phyloP scores from a whole-genome alignment of 371 early-diverging fungal species.

The Umbelopsis sp. region DNA sequence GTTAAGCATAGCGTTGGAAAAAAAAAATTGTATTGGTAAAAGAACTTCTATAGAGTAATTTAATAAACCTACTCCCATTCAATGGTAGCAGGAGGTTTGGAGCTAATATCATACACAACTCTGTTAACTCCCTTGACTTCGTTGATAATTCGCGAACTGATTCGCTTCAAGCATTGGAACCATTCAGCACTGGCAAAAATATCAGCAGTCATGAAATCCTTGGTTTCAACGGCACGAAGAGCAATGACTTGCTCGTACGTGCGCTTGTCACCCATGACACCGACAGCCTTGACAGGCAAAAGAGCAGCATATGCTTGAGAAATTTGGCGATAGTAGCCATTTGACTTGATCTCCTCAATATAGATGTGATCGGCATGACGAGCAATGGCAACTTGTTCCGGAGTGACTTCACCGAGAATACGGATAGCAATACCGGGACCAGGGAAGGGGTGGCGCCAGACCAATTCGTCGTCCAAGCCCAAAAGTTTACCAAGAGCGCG shows the following conservation, averaged over 20 bases:
- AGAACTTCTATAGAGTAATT: conserved; percentile 17
- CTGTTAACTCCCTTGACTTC: conserved; percentile 98
- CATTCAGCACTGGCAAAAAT: conserved; percentile 72
- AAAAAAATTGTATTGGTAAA: conserved; percentile 12
- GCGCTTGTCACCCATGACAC: conserved; percentile 98
- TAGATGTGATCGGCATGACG: conserved; percentile 95
- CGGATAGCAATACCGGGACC: conserved; percentile 98
- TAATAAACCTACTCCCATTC: conserved; percentile 80
- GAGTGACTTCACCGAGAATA: conserved; percentile 93
- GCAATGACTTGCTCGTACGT: conserved; percentile 98
- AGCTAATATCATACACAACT: conserved; percentile 92
- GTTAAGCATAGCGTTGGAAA: conserved; percentile 22
- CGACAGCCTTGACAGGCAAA: conserved; percentile 93
- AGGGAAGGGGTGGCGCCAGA: conserved; percentile 99
- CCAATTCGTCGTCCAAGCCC: conserved; percentile 89
- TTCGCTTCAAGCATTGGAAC: conserved; percentile 77
- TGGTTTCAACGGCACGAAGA: conserved; percentile 94
- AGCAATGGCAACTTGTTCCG: conserved; percentile 90
- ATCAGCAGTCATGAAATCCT: conserved; percentile 98
- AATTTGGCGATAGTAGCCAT: conserved; percentile 93
- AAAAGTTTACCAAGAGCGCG: conserved; percentile 89
- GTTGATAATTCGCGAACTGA: conserved; percentile 94
- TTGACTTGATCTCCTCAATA: conserved; percentile 97
- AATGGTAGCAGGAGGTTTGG: conserved; percentile 97
- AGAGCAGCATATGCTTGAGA: conserved; percentile 97